Base-by-base conservation (phyloP, 192 early-diverging fungal species). In the Podila horticola region DNA sequence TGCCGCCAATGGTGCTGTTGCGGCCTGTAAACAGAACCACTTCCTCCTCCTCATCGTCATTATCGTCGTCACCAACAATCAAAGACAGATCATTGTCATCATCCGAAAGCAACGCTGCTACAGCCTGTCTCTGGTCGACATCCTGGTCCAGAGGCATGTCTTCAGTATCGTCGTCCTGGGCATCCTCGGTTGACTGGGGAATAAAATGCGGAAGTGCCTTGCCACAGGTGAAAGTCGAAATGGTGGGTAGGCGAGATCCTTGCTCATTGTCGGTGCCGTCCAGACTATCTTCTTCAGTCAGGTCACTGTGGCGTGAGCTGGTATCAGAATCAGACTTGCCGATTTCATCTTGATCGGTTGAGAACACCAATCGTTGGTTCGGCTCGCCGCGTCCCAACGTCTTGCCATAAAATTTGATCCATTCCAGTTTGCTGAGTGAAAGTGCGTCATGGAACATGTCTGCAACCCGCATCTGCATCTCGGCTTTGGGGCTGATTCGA, bases 11-110 rank as follows among this genome's bases (percentile, higher is more conserved):
- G 26, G 60, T 57, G 36, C 62, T 81, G 50, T 66, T 81, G 26
- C 85, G 64, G 17, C 85, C 85, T 12, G 62, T 81, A 63, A 86
- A 86, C 58, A 86, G 61, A 10, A 86, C 82, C 12, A 86, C 82
- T 66, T 86, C 84, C n/a, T 83, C 84, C 20, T 73, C 81, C 7
- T 74, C 67, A 60, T 84, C 83, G 12, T 74, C 69, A 34, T 79
- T 69, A 31, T 81, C 77, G 20, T 72, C 71, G 6, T 49, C 36
- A 11, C 77, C 77, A 31, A 81, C 71, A 69, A 81, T 81, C 67
- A 81, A 55, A 5, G 77, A 81, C 10, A 81, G 45, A 24, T 81
- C 69, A 28, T 81, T 81, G 30, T 81, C 77, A 15, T 81, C 77
- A n/a, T 81, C 77, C 13, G 67, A 81, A 15, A 81, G 61, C 55